Evolutionary conservation across 495 filamentous ascomycete species (phyloP).

Genomic region (Podospora anserina): DNA sequence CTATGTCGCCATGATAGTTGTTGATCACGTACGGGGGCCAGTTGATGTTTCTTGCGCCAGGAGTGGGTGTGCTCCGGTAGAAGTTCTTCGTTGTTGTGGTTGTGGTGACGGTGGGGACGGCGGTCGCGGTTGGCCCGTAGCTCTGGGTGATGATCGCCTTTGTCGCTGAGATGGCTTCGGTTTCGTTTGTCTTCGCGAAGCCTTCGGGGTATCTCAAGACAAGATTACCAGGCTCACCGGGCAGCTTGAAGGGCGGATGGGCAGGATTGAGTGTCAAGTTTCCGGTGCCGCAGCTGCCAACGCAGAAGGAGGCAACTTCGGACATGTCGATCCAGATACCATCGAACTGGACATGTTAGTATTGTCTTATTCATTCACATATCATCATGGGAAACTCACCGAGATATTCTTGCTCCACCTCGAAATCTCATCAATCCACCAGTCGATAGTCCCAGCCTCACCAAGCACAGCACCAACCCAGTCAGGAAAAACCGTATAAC

Average conservation of each 20-base stretch:
- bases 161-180: constrained; percentile 61
- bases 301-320: constrained; percentile 76
- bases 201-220: constrained; percentile 66
- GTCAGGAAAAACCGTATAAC: constrained; percentile 60
- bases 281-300: constrained; percentile 68
- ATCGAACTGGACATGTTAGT: constrained; percentile 51
- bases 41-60: constrained; percentile 69
- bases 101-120: constrained; percentile 16
- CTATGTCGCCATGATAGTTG: constrained; percentile 73
- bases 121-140: constrained; percentile 23
- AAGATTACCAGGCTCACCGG: constrained; percentile 61
- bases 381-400: background rate
- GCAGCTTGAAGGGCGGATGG: constrained; percentile 64
- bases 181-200: constrained; percentile 66
- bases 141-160: constrained; percentile 37
- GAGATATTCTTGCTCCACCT: constrained; percentile 56
- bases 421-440: constrained; percentile 69
- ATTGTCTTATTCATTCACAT: too few species aligned
- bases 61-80: constrained; percentile 62
- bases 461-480: constrained; percentile 60
- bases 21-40: constrained; percentile 81
- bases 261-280: constrained; percentile 69
- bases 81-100: constrained; percentile 48
- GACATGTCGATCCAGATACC: constrained; percentile 92
- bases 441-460: constrained; percentile 55